Evolutionary conservation across 2,329 filamentous ascomycete genomes (phyloP).

Genomic region (Tetracladium maxilliforme): DNA sequence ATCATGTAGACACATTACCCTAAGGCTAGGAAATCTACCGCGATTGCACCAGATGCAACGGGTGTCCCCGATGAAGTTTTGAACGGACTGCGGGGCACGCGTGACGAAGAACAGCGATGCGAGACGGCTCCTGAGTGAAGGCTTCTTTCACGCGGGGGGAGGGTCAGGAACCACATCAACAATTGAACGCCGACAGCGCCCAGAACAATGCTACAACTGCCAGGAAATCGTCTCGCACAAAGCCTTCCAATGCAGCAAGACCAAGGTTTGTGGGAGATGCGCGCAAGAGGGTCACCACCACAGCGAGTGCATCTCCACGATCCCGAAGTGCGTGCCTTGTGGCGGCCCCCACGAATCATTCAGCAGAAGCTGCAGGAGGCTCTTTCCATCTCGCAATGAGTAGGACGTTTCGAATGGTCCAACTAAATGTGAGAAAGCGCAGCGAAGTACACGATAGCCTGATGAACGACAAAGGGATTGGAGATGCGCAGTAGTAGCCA

Average conservation of each 20-base stretch:
- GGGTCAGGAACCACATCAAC: too few relatives aligned
- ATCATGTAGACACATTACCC: too few relatives aligned
- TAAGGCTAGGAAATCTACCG: too few relatives aligned
- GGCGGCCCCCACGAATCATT: conserved; percentile 6
- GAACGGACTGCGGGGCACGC: too few relatives aligned
- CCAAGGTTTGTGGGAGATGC: conserved; percentile 6
- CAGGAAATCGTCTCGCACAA: conserved; percentile 13
- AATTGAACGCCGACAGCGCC: conserved; percentile 6
- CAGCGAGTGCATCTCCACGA: conserved; percentile 5
- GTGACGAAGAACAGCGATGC: too few relatives aligned
- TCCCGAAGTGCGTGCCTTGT: conserved; percentile 8
- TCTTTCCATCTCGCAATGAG: conserved; percentile 8
- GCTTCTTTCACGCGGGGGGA: too few relatives aligned
- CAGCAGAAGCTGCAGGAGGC: conserved; percentile 8
- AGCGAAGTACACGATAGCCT: conserved; percentile 3
- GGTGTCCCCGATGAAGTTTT: too few relatives aligned
- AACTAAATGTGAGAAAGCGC: conserved; percentile 4
- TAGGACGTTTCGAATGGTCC: conserved; percentile 5
- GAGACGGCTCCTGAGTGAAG: too few relatives aligned
- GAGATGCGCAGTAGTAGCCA: conserved; percentile 4
- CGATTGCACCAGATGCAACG: too few relatives aligned
- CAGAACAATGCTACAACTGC: conserved; percentile 15
- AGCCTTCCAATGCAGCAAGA: conserved; percentile 12
- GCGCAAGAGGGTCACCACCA: conserved; percentile 8
- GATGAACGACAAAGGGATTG: conserved; percentile 5